Conservation (phyloP, 108 stramenopile genomes). For the Chaetoceros muelleri region DNA sequence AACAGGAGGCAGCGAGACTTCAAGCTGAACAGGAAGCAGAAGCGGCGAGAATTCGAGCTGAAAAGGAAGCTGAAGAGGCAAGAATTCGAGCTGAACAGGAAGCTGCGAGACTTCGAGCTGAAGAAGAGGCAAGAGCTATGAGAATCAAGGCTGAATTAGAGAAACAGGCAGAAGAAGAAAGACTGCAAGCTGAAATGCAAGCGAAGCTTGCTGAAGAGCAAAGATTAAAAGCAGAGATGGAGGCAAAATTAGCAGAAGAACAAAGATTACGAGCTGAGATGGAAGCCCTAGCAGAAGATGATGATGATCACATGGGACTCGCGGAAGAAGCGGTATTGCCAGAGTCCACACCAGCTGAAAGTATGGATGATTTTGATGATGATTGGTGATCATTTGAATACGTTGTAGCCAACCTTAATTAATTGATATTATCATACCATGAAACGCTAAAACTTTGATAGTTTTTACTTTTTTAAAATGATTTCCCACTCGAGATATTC, state of each 20-base stretch:
- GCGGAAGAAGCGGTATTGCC: conserved; percentile 15
- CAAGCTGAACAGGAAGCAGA: conserved; percentile 13
- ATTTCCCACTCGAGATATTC: too few relatives aligned
- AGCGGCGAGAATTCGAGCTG: conserved; percentile 10
- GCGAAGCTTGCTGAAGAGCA: background rate
- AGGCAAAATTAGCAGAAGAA: conserved; percentile 1
- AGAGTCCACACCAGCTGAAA: conserved; percentile 17
- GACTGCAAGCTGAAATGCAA: background rate
- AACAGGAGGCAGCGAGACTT: conserved; percentile 9
- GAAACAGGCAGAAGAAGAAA: background rate
- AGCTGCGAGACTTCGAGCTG: conserved; percentile 10
- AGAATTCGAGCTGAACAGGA: conserved; percentile 32
- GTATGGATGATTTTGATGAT: conserved; percentile 62
- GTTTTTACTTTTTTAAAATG: too few relatives aligned
- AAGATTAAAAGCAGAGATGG: background rate
- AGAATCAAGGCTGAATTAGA: background rate
- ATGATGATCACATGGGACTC: background rate
- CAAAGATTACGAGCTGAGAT: background rate
- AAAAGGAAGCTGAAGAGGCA: conserved; percentile 16
- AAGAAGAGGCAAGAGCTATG: conserved; percentile 11
- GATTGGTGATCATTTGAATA: conserved; percentile 53
- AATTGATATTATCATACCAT: too few relatives aligned
- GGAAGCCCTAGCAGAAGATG: background rate
- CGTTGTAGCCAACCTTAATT: too few relatives aligned
- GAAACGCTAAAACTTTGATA: too few relatives aligned